Evolutionary conservation across 495 filamentous ascomycete genomes (phyloP), one percentile per base, ranked within the genome.

Genomic region (Aspergillus leporis): DNA sequence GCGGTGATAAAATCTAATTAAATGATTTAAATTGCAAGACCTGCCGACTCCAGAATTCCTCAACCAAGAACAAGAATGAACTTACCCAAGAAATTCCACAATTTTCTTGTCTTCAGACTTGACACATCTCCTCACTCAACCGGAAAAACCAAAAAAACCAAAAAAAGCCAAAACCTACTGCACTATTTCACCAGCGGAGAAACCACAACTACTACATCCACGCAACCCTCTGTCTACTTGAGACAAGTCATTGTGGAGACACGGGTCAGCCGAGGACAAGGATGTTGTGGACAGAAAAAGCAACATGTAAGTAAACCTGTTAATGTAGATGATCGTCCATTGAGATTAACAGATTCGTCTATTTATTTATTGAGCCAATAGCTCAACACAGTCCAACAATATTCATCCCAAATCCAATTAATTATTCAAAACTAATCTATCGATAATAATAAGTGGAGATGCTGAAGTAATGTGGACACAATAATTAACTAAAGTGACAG

Each of bases 241-340:
- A 60, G 58, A 60, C 58, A 60, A 60, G 31, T 48, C 51, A 34
- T 7, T 23, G 46, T 48, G 43, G 51, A 43, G 51, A 60, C 58
- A 51, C 58, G 58, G 58, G 38, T 48, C 28, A 36, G 7, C 51
- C 51, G 43, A 47, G 19, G 16, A 47, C 43, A 47, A 47, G 43
- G 19, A 47, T 23, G 23, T 47, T 47, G 43, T 47, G 16, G n/a
- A n/a, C n/a, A 45, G 41, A 45, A 19, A 45, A 45, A 21, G 14
- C 41, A 19, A 45, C 41, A 5, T 14, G 10, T 18, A n/a, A 3
- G 1, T 47, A 9, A 5, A 22, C 43, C 7, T 47, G 43, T 47
- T 45, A 22, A 2, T 47, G 19, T 47, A 3, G 10, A 23, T 7
- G 7, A 22, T 23, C 19, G 13, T 7, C 43, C 43, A 23, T 23